Percentiles rank a stretch among this genome's conserved stretches.
Evolutionary conservation across 371 early-diverging fungal genomes (phyloP).

Genomic region (Apophysomyces elegans): DNA sequence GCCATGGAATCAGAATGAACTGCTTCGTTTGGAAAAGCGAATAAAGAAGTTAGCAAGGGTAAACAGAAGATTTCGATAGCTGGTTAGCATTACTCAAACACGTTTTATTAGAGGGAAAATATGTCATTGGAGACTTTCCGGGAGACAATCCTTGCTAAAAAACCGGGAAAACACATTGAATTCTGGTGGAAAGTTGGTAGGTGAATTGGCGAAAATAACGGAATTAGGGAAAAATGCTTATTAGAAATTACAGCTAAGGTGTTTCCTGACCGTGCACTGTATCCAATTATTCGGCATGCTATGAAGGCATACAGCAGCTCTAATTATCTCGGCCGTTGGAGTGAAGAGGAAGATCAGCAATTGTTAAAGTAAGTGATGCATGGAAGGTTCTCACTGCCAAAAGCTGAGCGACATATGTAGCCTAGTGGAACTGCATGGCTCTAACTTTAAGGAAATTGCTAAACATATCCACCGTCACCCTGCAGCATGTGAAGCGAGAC

Average conservation of each 20-base stretch:
- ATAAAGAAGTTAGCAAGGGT: conserved; percentile 20
- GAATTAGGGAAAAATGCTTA: neutral
- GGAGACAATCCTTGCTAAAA: neutral
- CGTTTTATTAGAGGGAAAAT: conserved; percentile 10
- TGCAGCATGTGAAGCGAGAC: neutral
- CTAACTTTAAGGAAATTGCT: neutral
- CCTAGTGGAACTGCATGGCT: neutral
- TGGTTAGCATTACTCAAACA: neutral
- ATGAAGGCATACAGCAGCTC: neutral
- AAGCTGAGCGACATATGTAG: neutral
- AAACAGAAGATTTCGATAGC: neutral
- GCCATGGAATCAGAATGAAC: conserved; percentile 1
- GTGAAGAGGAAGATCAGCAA: conserved; percentile 14
- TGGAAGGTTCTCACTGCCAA: neutral
- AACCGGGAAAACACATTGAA: neutral
- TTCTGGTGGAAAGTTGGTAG: conserved; percentile 14
- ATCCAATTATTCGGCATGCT: neutral
- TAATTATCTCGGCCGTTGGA: conserved; percentile 15
- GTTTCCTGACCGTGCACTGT: conserved; percentile 17
- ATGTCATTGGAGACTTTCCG: conserved; percentile 12
- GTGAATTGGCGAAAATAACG: neutral
- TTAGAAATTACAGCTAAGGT: conserved; percentile 8
- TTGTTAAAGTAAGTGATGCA: conserved; percentile 12
- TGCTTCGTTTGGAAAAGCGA: conserved; percentile 17
- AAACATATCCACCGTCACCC: neutral